phyloP scores from a whole-genome alignment of 2,329 filamentous ascomycete genomes.

The Penicillium sp. region DNA sequence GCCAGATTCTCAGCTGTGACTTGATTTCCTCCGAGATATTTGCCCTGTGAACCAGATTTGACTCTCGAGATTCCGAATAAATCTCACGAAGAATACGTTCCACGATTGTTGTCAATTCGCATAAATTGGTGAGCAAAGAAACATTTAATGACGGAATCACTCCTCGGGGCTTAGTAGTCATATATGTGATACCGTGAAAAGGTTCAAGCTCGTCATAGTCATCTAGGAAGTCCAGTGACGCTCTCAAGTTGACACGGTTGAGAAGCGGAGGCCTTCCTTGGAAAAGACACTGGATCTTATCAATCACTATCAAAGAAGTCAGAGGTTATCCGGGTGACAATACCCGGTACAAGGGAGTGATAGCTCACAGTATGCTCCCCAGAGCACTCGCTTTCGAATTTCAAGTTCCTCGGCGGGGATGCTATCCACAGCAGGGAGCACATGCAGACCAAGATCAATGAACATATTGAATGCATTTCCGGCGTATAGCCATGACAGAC shows the following conservation, averaged over 20 bases:
- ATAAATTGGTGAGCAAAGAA: slow-evolving; percentile 31
- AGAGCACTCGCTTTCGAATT: slow-evolving; percentile 48
- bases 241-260: slow-evolving; percentile 48
- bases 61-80: slow-evolving; percentile 29
- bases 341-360: not conserved
- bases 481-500: slow-evolving; percentile 55
- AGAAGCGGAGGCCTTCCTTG: slow-evolving; percentile 52
- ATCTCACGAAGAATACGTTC: slow-evolving; percentile 35
- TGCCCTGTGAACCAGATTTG: slow-evolving; percentile 13
- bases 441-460: slow-evolving; percentile 53
- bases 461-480: slow-evolving; percentile 56
- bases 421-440: slow-evolving; percentile 39
- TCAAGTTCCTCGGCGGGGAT: slow-evolving; percentile 50
- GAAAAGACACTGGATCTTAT: slow-evolving; percentile 57
- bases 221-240: slow-evolving; percentile 45
- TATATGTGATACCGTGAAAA: slow-evolving; percentile 48
- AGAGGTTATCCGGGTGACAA: not conserved
- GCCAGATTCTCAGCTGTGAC: slow-evolving; percentile 25
- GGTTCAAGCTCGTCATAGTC: slow-evolving; percentile 48
- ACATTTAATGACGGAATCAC: slow-evolving; percentile 25
- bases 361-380: slow-evolving; percentile 43
- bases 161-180: not conserved
- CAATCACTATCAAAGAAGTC: slow-evolving; percentile 29
- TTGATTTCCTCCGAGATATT: slow-evolving; percentile 23
- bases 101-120: slow-evolving; percentile 36